phyloP scores from a whole-genome alignment of 2,329 filamentous ascomycete species.

The Volutella citrinella region DNA sequence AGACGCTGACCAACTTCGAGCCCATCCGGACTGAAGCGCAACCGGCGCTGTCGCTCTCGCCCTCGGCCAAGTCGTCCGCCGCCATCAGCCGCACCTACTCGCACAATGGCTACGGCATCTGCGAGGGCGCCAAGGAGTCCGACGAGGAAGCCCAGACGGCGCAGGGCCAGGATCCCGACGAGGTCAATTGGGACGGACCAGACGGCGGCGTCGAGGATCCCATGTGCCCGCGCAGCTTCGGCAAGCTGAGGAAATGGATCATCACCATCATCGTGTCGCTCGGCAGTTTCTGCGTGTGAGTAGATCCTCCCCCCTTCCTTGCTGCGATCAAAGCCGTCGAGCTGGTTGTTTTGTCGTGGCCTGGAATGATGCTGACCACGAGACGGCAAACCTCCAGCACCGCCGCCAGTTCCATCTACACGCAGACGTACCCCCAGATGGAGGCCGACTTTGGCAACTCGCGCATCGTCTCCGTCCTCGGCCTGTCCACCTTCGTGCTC shows the following conservation, averaged over 20 bases:
- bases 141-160: conserved; percentile 2
- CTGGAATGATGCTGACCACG: too few relatives aligned
- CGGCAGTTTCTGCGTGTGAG: conserved; percentile 81
- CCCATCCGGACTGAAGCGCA: conserved; percentile 11
- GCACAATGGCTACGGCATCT: conserved; percentile 44
- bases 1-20: conserved; percentile 12
- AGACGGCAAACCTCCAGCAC: too few relatives aligned
- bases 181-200: conserved; percentile 78
- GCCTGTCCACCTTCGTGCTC: conserved; percentile 78
- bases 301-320: conserved; percentile 29
- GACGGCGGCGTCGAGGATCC: conserved; percentile 70
- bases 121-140: conserved; percentile 24
- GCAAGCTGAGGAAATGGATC: conserved; percentile 68
- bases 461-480: conserved; percentile 71
- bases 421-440: conserved; percentile 75
- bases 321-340: too few relatives aligned
- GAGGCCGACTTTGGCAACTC: conserved; percentile 70
- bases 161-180: conserved; percentile 48
- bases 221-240: conserved; percentile 69
- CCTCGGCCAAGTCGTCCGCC: conserved; percentile 6
- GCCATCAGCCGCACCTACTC: conserved; percentile 31
- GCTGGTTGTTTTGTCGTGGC: too few relatives aligned
- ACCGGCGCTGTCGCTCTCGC: too few relatives aligned
- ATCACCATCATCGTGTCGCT: conserved; percentile 72
- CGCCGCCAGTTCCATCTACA: conserved; percentile 85